Evolutionary conservation across 2,329 filamentous ascomycete species (phyloP).

Genomic region (Ophiognomonia clavigignenti-juglandacearum): DNA sequence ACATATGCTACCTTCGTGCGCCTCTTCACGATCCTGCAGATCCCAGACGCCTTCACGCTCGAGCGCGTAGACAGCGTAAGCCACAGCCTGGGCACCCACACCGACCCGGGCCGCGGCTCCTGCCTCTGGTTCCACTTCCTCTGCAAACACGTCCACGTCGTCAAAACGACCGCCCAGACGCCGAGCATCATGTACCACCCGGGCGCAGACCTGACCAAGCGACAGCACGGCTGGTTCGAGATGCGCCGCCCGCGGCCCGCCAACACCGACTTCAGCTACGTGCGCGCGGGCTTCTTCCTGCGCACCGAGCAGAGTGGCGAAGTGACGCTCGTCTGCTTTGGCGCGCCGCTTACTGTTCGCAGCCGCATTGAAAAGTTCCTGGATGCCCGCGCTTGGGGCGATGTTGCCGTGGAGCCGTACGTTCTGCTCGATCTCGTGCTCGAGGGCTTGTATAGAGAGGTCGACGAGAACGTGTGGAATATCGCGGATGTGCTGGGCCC

Average conservation of each 20-base stretch:
- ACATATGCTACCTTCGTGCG: slow-evolving; percentile 17
- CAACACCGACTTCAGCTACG: slow-evolving; percentile 14
- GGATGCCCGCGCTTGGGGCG: not conserved
- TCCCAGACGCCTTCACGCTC: slow-evolving; percentile 27
- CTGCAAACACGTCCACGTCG: slow-evolving; percentile 25
- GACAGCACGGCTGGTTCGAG: not conserved
- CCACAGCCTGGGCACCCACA: slow-evolving; percentile 29
- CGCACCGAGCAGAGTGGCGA: slow-evolving; percentile 1
- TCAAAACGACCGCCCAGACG: not conserved
- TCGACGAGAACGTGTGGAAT: slow-evolving; percentile 19
- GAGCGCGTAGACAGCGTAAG: slow-evolving; percentile 27
- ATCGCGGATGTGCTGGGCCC: slow-evolving; percentile 17
- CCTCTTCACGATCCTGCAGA: slow-evolving; percentile 27
- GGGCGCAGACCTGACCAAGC: not conserved
- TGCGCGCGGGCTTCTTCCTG: slow-evolving; percentile 18
- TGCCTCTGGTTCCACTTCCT: slow-evolving; percentile 31
- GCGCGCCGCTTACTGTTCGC: slow-evolving; percentile 1
- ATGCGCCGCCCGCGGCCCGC: slow-evolving; percentile 2
- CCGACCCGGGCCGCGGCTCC: slow-evolving; percentile 18
- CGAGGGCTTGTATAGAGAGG: slow-evolving; percentile 19
- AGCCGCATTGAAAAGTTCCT: slow-evolving; percentile 1
- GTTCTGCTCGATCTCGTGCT: slow-evolving; percentile 19
- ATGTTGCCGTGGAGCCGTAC: slow-evolving; percentile 15
- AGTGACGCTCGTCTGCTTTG: slow-evolving; percentile 18
- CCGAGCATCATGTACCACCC: not conserved